Evolutionary conservation across 306 rosid species (phyloP), one percentile per base, ranked within the genome.

Genomic region (Glycine latifolia): DNA sequence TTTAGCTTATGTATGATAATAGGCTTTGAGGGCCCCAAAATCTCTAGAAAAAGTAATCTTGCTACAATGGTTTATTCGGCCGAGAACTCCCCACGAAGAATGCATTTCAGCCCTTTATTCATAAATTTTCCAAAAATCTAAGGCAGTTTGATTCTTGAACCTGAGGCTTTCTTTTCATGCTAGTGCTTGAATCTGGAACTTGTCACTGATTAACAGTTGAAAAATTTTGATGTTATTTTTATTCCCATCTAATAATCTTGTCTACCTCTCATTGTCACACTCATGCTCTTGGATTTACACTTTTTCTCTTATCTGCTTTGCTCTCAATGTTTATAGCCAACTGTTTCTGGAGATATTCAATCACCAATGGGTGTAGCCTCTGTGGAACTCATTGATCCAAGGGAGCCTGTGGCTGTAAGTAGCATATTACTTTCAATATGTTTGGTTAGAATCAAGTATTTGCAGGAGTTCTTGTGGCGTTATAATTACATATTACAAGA

Each of bases 341-440:
- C 90, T 17, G 87, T 94, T 46, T 8, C 87, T 0, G 98, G 97
- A 77, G 98, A 94, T 83, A 95, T 95, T 84, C 98, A 88, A 80
- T 93, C 99, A 70, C 98, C 97, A 15, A 55, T 93, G 89, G 97
- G 94, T 77, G 92, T 93, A 33, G 98, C 99, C 41, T 81, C 91
- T 2, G 98, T 95, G 80, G 99, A 95, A 75, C 93, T 95, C 71
- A 70, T 95, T 55, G 99, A 95, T 83, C 97, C 99, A 56, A 86
- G 98, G 81, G 98, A 95, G 81, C 99, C 99, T 87, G 87, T 95
- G 20, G 85, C 91, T 83, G 99, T 93, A 49, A 77, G 81, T 83
- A 67, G 43, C 81, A 56, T 77, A 50, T 75, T 77, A 4, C 58
- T 65, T 55, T 85, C 71, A 47, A 31, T 20, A 13, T 70, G 58